Evolutionary conservation across 2,329 filamentous ascomycete species (phyloP).

Genomic region (Zymoseptoria passerinii): DNA sequence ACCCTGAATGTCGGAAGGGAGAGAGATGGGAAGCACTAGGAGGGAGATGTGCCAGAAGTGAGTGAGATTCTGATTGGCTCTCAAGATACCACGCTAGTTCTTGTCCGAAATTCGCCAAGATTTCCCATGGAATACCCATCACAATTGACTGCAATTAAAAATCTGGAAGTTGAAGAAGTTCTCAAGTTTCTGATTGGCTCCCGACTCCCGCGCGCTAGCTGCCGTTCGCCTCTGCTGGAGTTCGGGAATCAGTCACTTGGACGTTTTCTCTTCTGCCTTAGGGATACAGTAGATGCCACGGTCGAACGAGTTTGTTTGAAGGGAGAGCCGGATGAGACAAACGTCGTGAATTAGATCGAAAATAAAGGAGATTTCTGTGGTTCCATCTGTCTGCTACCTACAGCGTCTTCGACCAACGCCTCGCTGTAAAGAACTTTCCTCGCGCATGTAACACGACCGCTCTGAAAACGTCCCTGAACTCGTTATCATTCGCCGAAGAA

Average conservation of each 20-base stretch:
- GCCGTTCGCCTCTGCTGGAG: neutral
- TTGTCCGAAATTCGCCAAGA: neutral
- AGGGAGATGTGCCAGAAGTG: neutral
- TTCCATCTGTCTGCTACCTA: neutral
- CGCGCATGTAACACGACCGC: neutral
- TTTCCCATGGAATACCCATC: neutral
- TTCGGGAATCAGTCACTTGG: neutral
- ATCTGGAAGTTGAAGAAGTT: neutral
- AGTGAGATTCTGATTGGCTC: neutral
- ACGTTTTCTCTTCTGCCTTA: no score
- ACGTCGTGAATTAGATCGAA: no score
- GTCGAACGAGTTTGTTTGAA: neutral
- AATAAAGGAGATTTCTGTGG: neutral
- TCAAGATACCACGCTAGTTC: neutral
- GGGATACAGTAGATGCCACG: neutral
- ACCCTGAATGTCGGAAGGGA: neutral
- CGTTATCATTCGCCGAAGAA: neutral
- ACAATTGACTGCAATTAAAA: neutral
- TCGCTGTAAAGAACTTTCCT: neutral
- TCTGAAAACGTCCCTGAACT: neutral
- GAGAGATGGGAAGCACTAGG: neutral
- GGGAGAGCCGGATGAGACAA: neutral
- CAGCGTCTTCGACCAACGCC: neutral
- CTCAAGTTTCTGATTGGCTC: neutral
- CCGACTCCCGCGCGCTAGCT: neutral